Base-by-base conservation (phyloP, 352 stramenopile genomes). In the Phytophthora syringae region DNA sequence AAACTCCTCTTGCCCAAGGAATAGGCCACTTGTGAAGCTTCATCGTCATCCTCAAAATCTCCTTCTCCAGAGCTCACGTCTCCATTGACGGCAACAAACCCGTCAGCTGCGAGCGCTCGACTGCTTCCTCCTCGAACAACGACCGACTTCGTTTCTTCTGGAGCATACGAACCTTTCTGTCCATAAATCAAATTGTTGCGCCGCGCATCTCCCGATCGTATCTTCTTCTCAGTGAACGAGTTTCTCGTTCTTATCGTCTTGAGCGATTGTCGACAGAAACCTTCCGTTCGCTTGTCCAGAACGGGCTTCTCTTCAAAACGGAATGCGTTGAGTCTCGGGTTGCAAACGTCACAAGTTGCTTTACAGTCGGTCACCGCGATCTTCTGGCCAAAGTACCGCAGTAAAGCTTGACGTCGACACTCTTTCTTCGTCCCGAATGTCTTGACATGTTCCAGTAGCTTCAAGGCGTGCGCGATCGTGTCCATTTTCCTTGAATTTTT, bases 1-100 rank as follows among this genome's bases (percentile, higher is more conserved):
- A 88, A 42, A 16, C 25, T 60, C 16, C 47, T 63, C 15, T 62
- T 50, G 0, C 20, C 45, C 5, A 74, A 5, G 12, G 44, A 45
- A 16, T 61, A 36, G 11, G 45, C 51, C 12, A 63, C 25, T 18
- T 28, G 36, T 6, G 58, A 53, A 11, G 43, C 47, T 51, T 70
- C 62, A 16, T 67, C 62, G 12, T 68, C 53, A 7, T 57, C 42
- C 7, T 42, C 48, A 20, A 21, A 40, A 0, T 70, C 71, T 50
- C 79, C 70, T 2, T 83, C 67, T 16, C 67, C 72, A 9, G 73
- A 82, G 25, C 72, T 72, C 13, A 39, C 60, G 9, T 76, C 69
- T 18, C 75, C 81, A 27, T 90, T 90, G 4, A 88, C 81, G 13
- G 73, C 81, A 2, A 88, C 71, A 53, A 90, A 90, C 0, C 81